phyloP scores from a whole-genome alignment of 495 filamentous ascomycete species.

The Cairneyella variabilis region DNA sequence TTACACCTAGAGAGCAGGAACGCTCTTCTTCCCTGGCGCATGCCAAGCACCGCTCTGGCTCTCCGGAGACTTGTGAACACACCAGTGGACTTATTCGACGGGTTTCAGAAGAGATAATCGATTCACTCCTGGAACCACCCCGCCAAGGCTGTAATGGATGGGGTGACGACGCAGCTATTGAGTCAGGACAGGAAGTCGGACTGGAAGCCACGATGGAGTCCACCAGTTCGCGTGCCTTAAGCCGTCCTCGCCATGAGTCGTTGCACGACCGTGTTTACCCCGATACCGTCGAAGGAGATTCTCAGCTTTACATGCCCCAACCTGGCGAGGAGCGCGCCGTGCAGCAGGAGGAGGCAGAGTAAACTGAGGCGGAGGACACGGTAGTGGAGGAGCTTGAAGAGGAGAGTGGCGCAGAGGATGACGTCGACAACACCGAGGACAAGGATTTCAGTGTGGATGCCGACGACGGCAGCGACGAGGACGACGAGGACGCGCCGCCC shows the following conservation, averaged over 20 bases:
- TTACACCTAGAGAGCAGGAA: too few species aligned
- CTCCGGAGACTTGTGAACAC: constrained; percentile 8
- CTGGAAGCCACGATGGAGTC: constrained; percentile 6
- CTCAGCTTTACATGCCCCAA: neutral
- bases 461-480: too few species aligned
- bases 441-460: constrained; percentile 1
- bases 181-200: constrained; percentile 12
- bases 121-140: constrained; percentile 5
- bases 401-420: constrained; percentile 5
- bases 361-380: neutral
- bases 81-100: constrained; percentile 13
- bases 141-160: constrained; percentile 16
- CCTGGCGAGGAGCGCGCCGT: neutral
- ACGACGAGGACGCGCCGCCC: neutral
- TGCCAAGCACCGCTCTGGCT: constrained; percentile 4
- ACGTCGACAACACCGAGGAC: neutral
- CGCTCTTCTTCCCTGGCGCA: too few species aligned
- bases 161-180: constrained; percentile 9
- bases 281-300: neutral
- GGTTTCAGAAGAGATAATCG: constrained; percentile 13
- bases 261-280: neutral
- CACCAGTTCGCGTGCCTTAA: neutral
- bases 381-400: too few species aligned
- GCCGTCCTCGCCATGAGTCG: neutral
- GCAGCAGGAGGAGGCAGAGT: neutral